Conservation (phyloP, 1,139 yeast genomes). For the Hyphopichia buzzinii region DNA sequence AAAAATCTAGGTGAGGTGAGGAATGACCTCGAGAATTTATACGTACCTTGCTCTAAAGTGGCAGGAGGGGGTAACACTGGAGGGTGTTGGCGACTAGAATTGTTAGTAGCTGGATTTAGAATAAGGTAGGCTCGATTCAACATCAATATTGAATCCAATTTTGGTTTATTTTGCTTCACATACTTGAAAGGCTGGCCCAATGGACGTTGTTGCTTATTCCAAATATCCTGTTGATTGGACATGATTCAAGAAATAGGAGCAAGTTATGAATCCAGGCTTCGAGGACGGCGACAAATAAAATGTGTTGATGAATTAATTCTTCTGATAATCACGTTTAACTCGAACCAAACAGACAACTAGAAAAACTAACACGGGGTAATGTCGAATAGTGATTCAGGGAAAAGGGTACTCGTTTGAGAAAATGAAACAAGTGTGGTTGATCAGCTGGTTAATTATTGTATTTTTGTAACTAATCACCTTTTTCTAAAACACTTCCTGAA, state of each 20-base stretch:
- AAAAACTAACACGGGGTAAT: not conserved
- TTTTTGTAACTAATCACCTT: not conserved
- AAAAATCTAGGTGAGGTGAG: too few species aligned
- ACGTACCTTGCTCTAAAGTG: slow-evolving; percentile 49
- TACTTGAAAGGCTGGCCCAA: slow-evolving; percentile 49
- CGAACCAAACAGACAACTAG: slow-evolving; percentile 1
- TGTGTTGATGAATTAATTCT: too few species aligned
- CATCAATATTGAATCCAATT: too few species aligned
- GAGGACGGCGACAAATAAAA: too few species aligned
- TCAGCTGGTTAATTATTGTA: not conserved
- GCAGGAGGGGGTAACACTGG: slow-evolving; percentile 60
- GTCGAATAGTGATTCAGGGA: not conserved
- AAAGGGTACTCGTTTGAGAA: not conserved
- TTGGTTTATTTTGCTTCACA: too few species aligned
- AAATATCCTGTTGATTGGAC: slow-evolving; percentile 46
- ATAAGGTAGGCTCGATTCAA: too few species aligned
- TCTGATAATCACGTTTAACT: too few species aligned
- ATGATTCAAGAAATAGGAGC: slow-evolving; percentile 13
- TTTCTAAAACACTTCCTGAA: not conserved
- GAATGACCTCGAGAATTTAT: too few species aligned
- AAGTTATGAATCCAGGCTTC: not conserved
- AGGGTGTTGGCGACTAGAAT: slow-evolving; percentile 44
- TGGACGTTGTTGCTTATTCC: slow-evolving; percentile 46
- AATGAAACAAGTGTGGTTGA: not conserved
- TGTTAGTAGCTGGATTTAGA: slow-evolving; percentile 29